Base-by-base conservation (phyloP, 371 early-diverging fungal species). In the Rhizoclosmatium hyalinum region DNA sequence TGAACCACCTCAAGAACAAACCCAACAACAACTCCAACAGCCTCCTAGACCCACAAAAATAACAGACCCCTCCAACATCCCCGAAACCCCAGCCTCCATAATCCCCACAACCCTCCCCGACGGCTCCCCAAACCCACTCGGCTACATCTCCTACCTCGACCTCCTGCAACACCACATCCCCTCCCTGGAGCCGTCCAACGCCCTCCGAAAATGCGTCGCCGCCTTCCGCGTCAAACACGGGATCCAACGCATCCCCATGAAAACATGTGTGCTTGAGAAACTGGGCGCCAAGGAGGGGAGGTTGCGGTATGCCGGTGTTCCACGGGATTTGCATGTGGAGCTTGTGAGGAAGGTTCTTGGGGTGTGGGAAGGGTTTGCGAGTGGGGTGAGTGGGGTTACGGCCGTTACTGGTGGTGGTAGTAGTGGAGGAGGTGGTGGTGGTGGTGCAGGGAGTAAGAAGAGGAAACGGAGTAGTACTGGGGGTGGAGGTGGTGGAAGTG, bases 101-200 rank as follows among this genome's bases (percentile, higher is more conserved):
- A 58, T 19, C 8, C 58, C 58, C 58, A 21, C 58, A 10, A 8
- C 8, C 10, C 58, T 58, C 58, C 58, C 58, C 58, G 58, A 58
- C 58, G 58, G 58, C 10, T 19, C 58, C 17, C 58, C 58, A 17
- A 58, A 58, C 58, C 8, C 58, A 32, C 58, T 58, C 21, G 58
- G 58, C 8, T 58, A n/a, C 58, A 6, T 10, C 58, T 32, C 58
- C 10, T 58, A 32, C 21, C 21, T 58, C 21, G 58, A 58, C 21
- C 58, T 58, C 21, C 17, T 58, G 58, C 32, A 17, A 6, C 58
- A 17, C 21, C 58, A 58, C 19, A 19, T 58, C 21, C 58, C 58
- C 6, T 17, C 58, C 10, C 10, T 58, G 8, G 21, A 58, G 32
- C 6, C 58, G 1, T 19, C 58, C 58, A 21, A 58, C 6, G 21